Evolutionary conservation across 768 basidiomycete species (phyloP), one percentile per base, ranked within the genome.

Genomic region (Mycena metata): DNA sequence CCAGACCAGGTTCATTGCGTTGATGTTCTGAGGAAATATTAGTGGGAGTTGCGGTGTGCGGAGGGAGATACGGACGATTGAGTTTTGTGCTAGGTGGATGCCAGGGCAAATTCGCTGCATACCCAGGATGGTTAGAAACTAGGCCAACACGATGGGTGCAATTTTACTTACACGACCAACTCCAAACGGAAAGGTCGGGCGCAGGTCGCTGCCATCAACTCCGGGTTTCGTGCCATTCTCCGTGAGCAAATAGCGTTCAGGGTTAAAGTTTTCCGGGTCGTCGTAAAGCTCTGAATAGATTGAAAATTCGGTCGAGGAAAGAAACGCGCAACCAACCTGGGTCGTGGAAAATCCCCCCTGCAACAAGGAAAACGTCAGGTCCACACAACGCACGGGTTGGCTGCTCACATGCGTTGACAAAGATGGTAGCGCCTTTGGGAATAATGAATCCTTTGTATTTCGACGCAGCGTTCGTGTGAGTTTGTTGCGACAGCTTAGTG

Each of bases 1-100:
- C 79, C 79, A 79, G 7, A 79, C 24, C 5, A 79, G 73, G 51
- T 73, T 75, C 74, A 76, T 76, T 8, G 62, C 69, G 52, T 75
- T 75, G 35, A 79, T 64, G 39, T 65, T 64, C 66, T 67, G 60
- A 8, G 35, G 3, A 21, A 61, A 6, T 30, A 30, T 30, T 30
- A 15, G 46, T 46, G 2, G 24, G 41, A 24, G 24, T 9, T 11
- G 8, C 39, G 24, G 19, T 3, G n/a, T 42, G 17, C 19, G 55
- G 6, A 12, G 41, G 19, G 23, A 26, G 15, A 21, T 13, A 33
- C 59, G 36, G 15, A 62, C 60, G 5, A 62, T 51, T 0, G 66
- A 56, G 16, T 67, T 57, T 21, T 64, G 57, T 15, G 58, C 68
- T 24, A 69, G n/a, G n/a, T 69, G 63, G 5, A 64, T 60, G 6